Base-by-base conservation (phyloP, 768 basidiomycete species). In the Lyophyllum decastes region DNA sequence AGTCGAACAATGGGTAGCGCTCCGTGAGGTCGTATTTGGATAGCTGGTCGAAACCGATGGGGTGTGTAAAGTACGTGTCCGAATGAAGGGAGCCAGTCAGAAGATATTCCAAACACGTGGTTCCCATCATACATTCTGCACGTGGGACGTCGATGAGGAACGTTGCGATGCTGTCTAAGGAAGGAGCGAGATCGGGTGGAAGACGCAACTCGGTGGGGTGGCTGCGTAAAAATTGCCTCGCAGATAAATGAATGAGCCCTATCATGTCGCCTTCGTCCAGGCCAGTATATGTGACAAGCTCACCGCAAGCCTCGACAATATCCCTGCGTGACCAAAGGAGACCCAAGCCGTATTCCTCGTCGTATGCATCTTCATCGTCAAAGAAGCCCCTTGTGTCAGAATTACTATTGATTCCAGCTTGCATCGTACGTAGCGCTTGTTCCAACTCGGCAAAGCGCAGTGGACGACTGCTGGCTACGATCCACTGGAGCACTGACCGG, bases 241-340 rank as follows among this genome's bases (percentile, higher is more conserved):
- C 58, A 5, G 58, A 55, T 26, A 59, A 49, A 25, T 59, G 58
- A 16, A 59, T 24, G 21, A 55, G 58, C 2, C 6, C 43, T 17
- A 59, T 38, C 19, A 49, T 19, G 11, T 51, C 53, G 35, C 54
- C 58, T 8, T 46, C 35, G 11, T 30, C 51, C 9, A 48, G 19
- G 21, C 48, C 46, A 2, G 35, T 47, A 33, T 58, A 58, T 1
- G 30, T 53, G 26, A 58, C 51, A 17, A 58, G 57, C 22, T 58
- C 52, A 4, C 52, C 57, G 16, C 57, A 58, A 8, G 51, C 46
- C n/a, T 58, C 51, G 35, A 58, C 52, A 43, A 58, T 53, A 21
- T 58, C 57, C 43, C 53, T 51, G 21, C 45, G 57, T 14, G 57
- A 52, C 52, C 57, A 58, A 27, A 58, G 34, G 7, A 58, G 38